Evolutionary conservation across 176 grass and related monocot species (phyloP), one percentile per base, ranked within the genome.

Genomic region (Alloteropsis semialata): DNA sequence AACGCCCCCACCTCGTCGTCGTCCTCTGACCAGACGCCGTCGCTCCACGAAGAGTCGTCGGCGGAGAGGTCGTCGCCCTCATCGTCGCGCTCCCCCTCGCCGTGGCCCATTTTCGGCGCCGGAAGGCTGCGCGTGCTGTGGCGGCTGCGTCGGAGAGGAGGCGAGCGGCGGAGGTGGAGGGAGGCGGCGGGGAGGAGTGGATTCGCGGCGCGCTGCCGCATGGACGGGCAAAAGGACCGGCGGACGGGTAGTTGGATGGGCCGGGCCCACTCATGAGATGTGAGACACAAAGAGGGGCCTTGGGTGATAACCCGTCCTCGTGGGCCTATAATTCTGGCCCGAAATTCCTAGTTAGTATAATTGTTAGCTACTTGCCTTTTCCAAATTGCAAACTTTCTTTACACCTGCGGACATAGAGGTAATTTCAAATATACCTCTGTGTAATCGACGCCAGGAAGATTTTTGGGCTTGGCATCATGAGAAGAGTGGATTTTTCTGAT

Each of bases 21-120:
- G 36, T 77, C 78, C 22, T 86, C 88, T 45, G 83, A 86, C 88
- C 58, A 86, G 65, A n/a, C 80, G 32, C 50, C 75, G 25, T 90
- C 84, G 79, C 79, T 86, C 88, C 88, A 86, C 18, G 84, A 75
- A 11, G 84, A 60, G 18, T 90, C 88, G 39, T 90, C 84, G 41
- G 65, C 49, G 38, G 88, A 86, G 73, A 82, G 64, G 32, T 78
- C 79, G 14, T 74, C 76, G 49, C 39, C 10, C 21, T 25, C 48
- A 27, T 37, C 24, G 0, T 22, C 49, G 57, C 49, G 45, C 2
- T 90, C 84, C 2, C 30, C 78, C 10, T 86, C 88, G 24, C 29
- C 72, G 18, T 32, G 55, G 29, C 83, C 88, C 88, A 90, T 90
- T 72, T 22, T 11, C 8, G 3, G 34, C 5, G 14, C 15, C 15